Percentiles rank a stretch among this genome's conserved stretches.
Evolutionary conservation across 352 stramenopile genomes (phyloP).

Genomic region (Sclerospora graminicola): DNA sequence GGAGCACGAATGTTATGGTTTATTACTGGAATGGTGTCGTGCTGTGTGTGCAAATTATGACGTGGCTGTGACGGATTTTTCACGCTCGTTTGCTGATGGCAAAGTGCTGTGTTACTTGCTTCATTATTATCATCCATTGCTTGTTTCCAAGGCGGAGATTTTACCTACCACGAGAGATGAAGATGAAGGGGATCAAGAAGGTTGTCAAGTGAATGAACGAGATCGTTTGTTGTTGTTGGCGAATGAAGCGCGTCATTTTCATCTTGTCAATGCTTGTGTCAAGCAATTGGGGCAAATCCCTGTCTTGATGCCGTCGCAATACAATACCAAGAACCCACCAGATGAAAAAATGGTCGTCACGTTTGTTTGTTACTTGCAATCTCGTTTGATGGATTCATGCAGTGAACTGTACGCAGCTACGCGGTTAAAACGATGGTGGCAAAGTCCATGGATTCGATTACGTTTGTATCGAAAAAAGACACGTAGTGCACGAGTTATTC

Average conservation of each 20-base stretch:
- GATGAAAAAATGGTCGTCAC: constrained; percentile 92
- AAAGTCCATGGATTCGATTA: constrained; percentile 39
- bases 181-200: neutral
- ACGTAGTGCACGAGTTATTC: constrained; percentile 39
- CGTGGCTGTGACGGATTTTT: constrained; percentile 84
- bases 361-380: constrained; percentile 91
- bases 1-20: constrained; percentile 43
- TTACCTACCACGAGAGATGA: constrained; percentile 32
- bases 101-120: constrained; percentile 89
- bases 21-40: constrained; percentile 89
- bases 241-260: constrained; percentile 83
- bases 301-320: constrained; percentile 77
- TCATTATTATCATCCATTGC: constrained; percentile 92
- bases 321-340: constrained; percentile 82
- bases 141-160: constrained; percentile 70
- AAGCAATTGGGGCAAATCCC: constrained; percentile 89
- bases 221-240: constrained; percentile 14
- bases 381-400: constrained; percentile 89
- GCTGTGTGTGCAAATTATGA: constrained; percentile 88
- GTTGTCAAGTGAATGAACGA: constrained; percentile 13
- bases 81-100: constrained; percentile 89
- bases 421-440: constrained; percentile 81
- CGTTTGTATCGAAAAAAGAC: constrained; percentile 53
- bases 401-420: constrained; percentile 87
- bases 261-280: constrained; percentile 81